phyloP scores from a whole-genome alignment of 345 rosid genomes.

The Carallia brachiata region DNA sequence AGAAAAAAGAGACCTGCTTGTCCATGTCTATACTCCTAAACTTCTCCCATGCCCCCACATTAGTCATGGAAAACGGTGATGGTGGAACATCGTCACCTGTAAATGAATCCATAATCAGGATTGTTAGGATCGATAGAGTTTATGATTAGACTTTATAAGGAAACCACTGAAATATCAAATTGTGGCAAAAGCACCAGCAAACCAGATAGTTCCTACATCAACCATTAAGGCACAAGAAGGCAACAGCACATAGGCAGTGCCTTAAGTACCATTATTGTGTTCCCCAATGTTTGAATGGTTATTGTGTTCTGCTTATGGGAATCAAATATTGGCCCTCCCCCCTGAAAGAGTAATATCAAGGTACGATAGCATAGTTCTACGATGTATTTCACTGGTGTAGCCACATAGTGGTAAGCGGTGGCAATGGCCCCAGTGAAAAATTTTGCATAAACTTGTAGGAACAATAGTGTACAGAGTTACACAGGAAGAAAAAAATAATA shows the following conservation, averaged over 20 bases:
- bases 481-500: too few relatives aligned
- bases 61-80: slow-evolving; percentile 76
- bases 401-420: too few relatives aligned
- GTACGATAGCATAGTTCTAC: too few relatives aligned
- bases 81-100: slow-evolving; percentile 84
- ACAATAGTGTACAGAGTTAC: too few relatives aligned
- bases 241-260: background rate
- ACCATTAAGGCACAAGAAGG: background rate
- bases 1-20: slow-evolving; percentile 63
- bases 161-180: background rate
- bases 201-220: background rate
- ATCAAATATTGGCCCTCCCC: too few relatives aligned
- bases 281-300: too few relatives aligned
- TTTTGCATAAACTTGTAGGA: too few relatives aligned
- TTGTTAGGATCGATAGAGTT: slow-evolving; percentile 13
- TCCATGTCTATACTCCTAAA: slow-evolving; percentile 97
- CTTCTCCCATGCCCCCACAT: slow-evolving; percentile 81
- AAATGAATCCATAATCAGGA: slow-evolving; percentile 22
- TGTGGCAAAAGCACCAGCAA: background rate
- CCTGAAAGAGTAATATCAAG: too few relatives aligned
- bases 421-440: too few relatives aligned
- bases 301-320: background rate
- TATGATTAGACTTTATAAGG: background rate
- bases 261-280: background rate
- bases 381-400: too few relatives aligned